Evolutionary conservation across 2,329 filamentous ascomycete genomes (phyloP).

Genomic region (Cercospora brassicicola): DNA sequence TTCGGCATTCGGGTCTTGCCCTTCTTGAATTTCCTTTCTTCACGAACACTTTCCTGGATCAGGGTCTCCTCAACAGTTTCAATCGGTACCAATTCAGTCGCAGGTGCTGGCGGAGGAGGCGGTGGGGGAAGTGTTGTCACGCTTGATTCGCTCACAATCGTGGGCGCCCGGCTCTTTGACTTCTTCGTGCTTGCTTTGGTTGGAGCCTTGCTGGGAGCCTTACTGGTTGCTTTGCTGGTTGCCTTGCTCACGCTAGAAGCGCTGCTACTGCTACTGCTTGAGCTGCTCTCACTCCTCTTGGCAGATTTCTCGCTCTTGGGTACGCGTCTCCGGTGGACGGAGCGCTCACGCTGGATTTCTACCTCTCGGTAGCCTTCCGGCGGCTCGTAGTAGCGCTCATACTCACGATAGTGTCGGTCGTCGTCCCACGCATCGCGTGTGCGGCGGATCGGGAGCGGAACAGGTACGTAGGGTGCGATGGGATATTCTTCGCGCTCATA

Average conservation of each 20-base stretch:
- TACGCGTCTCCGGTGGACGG: conserved; percentile 36
- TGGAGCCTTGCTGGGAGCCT: conserved; percentile 12
- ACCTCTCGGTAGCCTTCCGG: conserved; percentile 52
- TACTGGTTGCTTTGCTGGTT: conserved; percentile 10
- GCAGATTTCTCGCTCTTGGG: conserved; percentile 26
- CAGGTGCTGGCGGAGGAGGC: conserved; percentile 19
- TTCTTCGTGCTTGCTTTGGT: conserved; percentile 25
- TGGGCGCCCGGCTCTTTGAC: conserved; percentile 23
- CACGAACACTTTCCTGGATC: conserved; percentile 30
- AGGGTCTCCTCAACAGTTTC: conserved; percentile 23
- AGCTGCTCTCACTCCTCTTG: conserved; percentile 22
- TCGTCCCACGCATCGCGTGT: conserved; percentile 67
- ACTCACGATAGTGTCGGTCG: conserved; percentile 47
- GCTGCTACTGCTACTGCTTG: conserved; percentile 28
- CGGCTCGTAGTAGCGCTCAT: conserved; percentile 35
- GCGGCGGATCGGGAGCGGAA: conserved; percentile 62
- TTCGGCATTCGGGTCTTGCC: conserved; percentile 88
- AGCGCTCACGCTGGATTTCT: conserved; percentile 50
- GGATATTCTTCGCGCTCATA: conserved; percentile 63
- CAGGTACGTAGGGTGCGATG: conserved; percentile 65
- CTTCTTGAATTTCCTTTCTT: conserved; percentile 51
- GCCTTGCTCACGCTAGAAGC: conserved; percentile 26
- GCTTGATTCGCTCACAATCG: conserved; percentile 28
- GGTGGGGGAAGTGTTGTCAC: conserved; percentile 14
- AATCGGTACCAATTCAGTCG: neutral